Percentiles rank a stretch among this genome's conserved stretches.
Evolutionary conservation across 768 basidiomycete genomes (phyloP).

Genomic region (Postia placenta): DNA sequence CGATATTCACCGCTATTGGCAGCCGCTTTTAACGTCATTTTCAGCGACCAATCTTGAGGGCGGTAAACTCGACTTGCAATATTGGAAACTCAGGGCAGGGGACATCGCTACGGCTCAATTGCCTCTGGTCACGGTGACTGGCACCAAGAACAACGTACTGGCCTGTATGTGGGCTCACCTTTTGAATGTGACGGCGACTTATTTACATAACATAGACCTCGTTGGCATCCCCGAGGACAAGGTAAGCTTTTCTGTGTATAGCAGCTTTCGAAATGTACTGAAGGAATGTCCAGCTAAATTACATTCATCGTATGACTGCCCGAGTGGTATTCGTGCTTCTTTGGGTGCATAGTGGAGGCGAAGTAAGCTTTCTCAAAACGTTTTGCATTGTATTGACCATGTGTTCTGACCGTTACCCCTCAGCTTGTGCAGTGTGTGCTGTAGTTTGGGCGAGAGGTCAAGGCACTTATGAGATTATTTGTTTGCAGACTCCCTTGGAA

Average conservation of each 20-base stretch:
- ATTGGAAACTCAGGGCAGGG: conserved; percentile 32
- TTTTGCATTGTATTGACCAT: too few species aligned
- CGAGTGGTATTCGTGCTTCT: conserved; percentile 40
- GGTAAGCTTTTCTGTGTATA: conserved; percentile 36
- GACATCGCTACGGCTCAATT: conserved; percentile 42
- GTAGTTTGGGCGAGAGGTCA: too few species aligned
- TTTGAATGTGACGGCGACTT: background rate
- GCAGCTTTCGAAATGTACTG: background rate
- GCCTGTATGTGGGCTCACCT: conserved; percentile 21
- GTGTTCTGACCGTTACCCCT: background rate
- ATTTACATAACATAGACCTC: conserved; percentile 29
- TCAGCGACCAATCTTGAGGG: conserved; percentile 21
- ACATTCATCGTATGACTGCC: conserved; percentile 42
- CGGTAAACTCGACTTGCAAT: conserved; percentile 14
- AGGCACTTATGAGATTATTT: too few species aligned
- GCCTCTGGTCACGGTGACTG: conserved; percentile 52
- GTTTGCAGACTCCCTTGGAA: too few species aligned
- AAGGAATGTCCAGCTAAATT: conserved; percentile 27
- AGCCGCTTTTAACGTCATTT: background rate
- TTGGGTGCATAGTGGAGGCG: conserved; percentile 42
- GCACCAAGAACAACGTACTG: conserved; percentile 56
- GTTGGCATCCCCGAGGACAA: conserved; percentile 45
- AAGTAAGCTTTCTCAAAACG: conserved; percentile 32
- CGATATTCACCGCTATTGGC: background rate
- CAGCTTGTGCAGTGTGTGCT: too few species aligned